Evolutionary conservation across 495 filamentous ascomycete genomes (phyloP).

Genomic region (Schizothecium vesticola): DNA sequence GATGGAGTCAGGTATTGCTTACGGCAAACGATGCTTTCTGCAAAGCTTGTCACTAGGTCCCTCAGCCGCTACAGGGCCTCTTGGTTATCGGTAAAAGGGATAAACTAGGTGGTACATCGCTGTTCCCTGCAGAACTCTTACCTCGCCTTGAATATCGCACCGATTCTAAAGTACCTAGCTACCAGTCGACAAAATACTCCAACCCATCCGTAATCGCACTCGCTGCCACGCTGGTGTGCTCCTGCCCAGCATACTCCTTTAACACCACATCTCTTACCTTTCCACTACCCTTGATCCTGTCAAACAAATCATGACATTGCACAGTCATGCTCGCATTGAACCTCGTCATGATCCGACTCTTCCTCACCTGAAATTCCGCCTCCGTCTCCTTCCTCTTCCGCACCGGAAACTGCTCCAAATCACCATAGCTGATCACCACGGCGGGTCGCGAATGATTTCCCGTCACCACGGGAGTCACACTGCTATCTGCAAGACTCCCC

Average conservation of each 20-base stretch:
- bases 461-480: background rate
- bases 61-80: too few relatives aligned
- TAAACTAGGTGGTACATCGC: background rate
- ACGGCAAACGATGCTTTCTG: too few relatives aligned
- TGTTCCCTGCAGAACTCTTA: too few relatives aligned
- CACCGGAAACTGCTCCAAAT: constrained; percentile 18
- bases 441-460: constrained; percentile 4
- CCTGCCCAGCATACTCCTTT: constrained; percentile 22
- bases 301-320: constrained; percentile 17
- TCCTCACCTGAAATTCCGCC: constrained; percentile 15
- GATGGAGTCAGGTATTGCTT: too few relatives aligned
- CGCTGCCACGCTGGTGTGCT: constrained; percentile 18
- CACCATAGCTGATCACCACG: constrained; percentile 16
- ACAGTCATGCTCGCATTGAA: constrained; percentile 11
- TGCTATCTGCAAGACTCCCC: constrained; percentile 9
- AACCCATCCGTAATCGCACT: constrained; percentile 23
- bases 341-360: background rate
- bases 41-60: too few relatives aligned
- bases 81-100: too few relatives aligned
- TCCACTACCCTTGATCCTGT: constrained; percentile 15
- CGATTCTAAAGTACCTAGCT: too few relatives aligned
- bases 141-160: too few relatives aligned
- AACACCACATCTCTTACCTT: constrained; percentile 16
- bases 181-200: constrained; percentile 26
- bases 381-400: constrained; percentile 18